Percentiles rank a stretch among this genome's conserved stretches.
Evolutionary conservation across 306 rosid genomes (phyloP).

Genomic region (Acacia acuminata): DNA sequence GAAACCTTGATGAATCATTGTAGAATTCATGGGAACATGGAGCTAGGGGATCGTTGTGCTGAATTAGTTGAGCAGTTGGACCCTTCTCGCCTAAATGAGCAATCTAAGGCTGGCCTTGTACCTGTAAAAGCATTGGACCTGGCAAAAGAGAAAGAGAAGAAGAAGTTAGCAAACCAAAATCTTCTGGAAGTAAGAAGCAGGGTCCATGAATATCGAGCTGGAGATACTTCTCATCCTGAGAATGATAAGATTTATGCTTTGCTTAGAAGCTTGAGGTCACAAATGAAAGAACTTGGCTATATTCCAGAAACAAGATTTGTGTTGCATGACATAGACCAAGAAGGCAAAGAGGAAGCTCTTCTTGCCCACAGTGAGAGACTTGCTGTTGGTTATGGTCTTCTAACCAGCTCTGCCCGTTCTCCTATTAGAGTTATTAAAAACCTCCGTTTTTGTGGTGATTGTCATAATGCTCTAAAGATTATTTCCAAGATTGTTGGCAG

Average conservation of each 20-base stretch:
- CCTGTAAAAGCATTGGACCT: constrained; percentile 59
- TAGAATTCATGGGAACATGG: constrained; percentile 73
- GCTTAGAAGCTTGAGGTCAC: constrained; percentile 69
- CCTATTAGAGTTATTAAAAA: constrained; percentile 77
- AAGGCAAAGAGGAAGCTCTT: constrained; percentile 81
- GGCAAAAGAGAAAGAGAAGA: constrained; percentile 59
- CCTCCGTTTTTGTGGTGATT: constrained; percentile 71
- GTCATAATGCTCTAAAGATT: constrained; percentile 50
- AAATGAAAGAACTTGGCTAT: constrained; percentile 88
- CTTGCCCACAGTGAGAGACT: constrained; percentile 88
- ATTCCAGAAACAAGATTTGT: constrained; percentile 79
- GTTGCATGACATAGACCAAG: constrained; percentile 84
- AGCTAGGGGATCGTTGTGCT: constrained; percentile 74
- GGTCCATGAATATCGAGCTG: constrained; percentile 86
- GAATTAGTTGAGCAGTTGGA: constrained; percentile 71
- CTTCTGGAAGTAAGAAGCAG: constrained; percentile 70
- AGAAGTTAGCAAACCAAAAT: constrained; percentile 55
- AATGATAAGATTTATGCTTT: constrained; percentile 60
- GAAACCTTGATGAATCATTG: constrained; percentile 76
- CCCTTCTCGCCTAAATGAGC: constrained; percentile 57
- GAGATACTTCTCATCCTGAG: constrained; percentile 81
- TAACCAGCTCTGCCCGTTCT: constrained; percentile 63
- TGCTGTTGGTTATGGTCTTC: constrained; percentile 76
- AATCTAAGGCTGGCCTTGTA: constrained; percentile 72
- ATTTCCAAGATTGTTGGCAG: constrained; percentile 55